Evolutionary conservation across 2,329 filamentous ascomycete genomes (phyloP).

Genomic region (Stagonosporopsis cucurbitacearum): DNA sequence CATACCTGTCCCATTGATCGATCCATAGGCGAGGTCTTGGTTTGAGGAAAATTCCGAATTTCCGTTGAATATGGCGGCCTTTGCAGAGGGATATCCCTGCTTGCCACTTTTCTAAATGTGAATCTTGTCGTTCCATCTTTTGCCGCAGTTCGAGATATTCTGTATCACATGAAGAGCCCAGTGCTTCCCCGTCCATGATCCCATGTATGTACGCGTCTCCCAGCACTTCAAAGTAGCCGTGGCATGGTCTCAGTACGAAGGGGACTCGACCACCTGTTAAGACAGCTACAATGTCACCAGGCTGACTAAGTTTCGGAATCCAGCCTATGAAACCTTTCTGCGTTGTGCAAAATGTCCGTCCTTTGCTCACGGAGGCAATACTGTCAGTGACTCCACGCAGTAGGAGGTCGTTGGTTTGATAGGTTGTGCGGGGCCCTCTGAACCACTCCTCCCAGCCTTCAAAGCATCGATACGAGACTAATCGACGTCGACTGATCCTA

Average conservation of each 20-base stretch:
- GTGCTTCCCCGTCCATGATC: slow-evolving; percentile 11
- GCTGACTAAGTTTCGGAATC: slow-evolving; percentile 5
- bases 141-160: slow-evolving; percentile 1
- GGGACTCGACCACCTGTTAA: slow-evolving; percentile 6
- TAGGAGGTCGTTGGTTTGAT: not conserved
- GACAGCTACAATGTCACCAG: not conserved
- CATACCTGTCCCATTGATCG: slow-evolving; percentile 37
- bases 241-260: not conserved
- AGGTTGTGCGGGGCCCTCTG: slow-evolving; percentile 2
- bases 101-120: not conserved
- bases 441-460: slow-evolving; percentile 10
- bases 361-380: slow-evolving; percentile 8
- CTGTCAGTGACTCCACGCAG: slow-evolving; percentile 4
- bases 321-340: slow-evolving; percentile 1
- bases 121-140: not conserved
- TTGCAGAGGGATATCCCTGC: not conserved
- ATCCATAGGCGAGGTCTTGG: not conserved
- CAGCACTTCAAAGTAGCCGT: not conserved
- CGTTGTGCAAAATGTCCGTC: not conserved
- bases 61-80: not conserved
- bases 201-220: slow-evolving; percentile 12
- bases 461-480: not conserved
- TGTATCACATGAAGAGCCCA: not conserved
- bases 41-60: not conserved
- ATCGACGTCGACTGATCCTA: not conserved